Evolutionary conservation across 2,329 filamentous ascomycete genomes (phyloP), one percentile per base, ranked within the genome.

Genomic region (Penicillium sp.): DNA sequence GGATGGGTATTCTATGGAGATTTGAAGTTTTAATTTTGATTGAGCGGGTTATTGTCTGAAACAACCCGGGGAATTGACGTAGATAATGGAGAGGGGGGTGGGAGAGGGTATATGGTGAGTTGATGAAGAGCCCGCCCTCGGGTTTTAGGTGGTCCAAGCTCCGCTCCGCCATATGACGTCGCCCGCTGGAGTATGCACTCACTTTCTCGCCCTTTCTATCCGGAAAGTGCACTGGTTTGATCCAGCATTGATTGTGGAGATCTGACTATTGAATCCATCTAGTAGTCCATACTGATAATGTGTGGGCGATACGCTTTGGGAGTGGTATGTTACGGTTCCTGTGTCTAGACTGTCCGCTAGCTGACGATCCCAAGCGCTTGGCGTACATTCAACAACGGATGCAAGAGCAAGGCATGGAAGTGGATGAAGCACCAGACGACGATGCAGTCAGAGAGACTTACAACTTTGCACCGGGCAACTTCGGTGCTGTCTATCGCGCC

Each of bases 381-480:
- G 88, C 87, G 25, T 88, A 91, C 70, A 82, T 96, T 57, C 87
- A 88, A 51, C 83, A 81, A 54, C 86, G 89, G 71, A 79, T 97
- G 7, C 82, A 90, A 67, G 82, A 91, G 36, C 83, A 91, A 65
- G 81, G 87, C 60, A 90, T 96, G 84, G 83, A 82, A 2, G 85
- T 91, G 3, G 81, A 87, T 56, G 85, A 91, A 55, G 85, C 84
- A 0, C 90, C 90, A 0, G 82, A 84, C 4, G 90, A 96, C 65
- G 85, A 90, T 19, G 83, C 79, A 46, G 77, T 86, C 34, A 84
- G 89, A 38, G 89, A 91, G 69, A 91, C 84, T 36, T 96, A 95
- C 78, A 97, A 97, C 72, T 95, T 99, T 70, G 91, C 93, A 0
- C 94, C 94, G 0, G 90, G 92, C 0, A 90, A 91, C 60, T 82